These are phyloP conservation scores for Trametes hirsuta DNA, from an alignment of 1,284 basidiomycete genomes.

Conservation along the genomic window DNA sequence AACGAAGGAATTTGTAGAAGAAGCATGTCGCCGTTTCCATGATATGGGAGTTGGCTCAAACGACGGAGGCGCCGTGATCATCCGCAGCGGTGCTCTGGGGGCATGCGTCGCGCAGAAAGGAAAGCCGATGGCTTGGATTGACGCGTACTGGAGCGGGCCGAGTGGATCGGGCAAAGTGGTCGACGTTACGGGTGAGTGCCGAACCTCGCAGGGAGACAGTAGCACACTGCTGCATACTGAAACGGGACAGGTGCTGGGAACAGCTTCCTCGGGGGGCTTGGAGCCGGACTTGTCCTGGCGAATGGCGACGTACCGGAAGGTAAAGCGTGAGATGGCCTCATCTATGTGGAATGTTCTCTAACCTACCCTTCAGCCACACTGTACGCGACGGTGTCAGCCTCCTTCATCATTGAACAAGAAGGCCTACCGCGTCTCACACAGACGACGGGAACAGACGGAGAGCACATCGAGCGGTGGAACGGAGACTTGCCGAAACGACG, in stretches of 20 bases:
- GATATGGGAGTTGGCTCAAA: conserved; percentile 55
- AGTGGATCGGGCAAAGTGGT: conserved; percentile 57
- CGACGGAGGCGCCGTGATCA: conserved; percentile 63
- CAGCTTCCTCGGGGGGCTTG: conserved; percentile 83
- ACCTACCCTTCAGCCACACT: conserved; percentile 55
- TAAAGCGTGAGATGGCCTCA: conserved; percentile 36
- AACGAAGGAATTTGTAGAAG: conserved; percentile 56
- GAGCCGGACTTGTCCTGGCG: conserved; percentile 67
- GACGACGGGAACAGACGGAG: conserved; percentile 28
- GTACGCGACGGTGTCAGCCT: conserved; percentile 79
- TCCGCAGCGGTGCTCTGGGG: conserved; percentile 79
- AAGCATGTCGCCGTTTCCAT: conserved; percentile 62
- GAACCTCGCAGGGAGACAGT: neutral
- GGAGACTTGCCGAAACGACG: conserved; percentile 59
- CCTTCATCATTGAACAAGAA: conserved; percentile 82
- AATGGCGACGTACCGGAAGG: conserved; percentile 68
- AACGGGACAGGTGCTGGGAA: conserved; percentile 76
- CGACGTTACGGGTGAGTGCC: conserved; percentile 73
- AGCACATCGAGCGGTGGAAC: conserved; percentile 63
- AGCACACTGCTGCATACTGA: neutral
- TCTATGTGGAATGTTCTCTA: neutral
- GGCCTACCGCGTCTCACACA: conserved; percentile 62
- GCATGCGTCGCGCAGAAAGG: conserved; percentile 57
- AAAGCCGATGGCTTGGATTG: conserved; percentile 59
- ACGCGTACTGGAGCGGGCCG: conserved; percentile 69